Percentiles rank a stretch among this genome's conserved stretches.
These are phyloP conservation scores for Psilocybe tampanensis DNA, from an alignment of 768 basidiomycete genomes.

Conservation along the genomic window DNA sequence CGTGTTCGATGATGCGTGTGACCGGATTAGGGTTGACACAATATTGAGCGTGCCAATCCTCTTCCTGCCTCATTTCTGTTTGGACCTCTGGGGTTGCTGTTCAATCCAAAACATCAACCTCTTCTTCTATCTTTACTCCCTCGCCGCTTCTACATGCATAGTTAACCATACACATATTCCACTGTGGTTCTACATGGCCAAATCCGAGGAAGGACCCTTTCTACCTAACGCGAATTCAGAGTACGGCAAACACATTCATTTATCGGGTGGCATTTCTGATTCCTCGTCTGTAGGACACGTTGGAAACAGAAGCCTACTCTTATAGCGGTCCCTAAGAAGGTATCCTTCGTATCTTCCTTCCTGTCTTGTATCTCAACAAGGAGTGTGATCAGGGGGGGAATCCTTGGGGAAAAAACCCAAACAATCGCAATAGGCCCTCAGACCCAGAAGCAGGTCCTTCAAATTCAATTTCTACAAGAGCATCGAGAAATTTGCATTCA, in stretches of 20 bases:
- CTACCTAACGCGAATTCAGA: background rate
- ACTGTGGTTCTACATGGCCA: conserved; percentile 7
- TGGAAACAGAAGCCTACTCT: background rate
- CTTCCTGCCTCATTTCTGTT: too few species aligned
- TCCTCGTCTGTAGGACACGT: too few species aligned
- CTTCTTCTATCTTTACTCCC: too few species aligned
- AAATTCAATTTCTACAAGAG: background rate
- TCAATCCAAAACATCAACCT: too few species aligned
- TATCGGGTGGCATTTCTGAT: background rate
- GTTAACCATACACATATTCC: background rate
- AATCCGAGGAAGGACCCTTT: conserved; percentile 2
- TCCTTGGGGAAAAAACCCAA: background rate
- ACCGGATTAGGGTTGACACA: too few species aligned
- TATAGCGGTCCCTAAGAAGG: background rate
- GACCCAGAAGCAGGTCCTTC: background rate
- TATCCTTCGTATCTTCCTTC: too few species aligned
- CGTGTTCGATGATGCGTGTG: too few species aligned
- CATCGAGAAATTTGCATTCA: background rate
- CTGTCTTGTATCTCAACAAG: too few species aligned
- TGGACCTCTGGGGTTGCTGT: too few species aligned
- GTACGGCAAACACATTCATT: background rate
- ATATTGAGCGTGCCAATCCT: too few species aligned
- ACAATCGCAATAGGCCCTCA: background rate
- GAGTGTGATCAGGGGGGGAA: too few species aligned
- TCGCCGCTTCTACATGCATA: background rate